A percentile compares a stretch with the other conserved stretches of the same genome.
phyloP scores from a whole-genome alignment of 306 rosid genomes.

The Cicer pinnatifidum region DNA sequence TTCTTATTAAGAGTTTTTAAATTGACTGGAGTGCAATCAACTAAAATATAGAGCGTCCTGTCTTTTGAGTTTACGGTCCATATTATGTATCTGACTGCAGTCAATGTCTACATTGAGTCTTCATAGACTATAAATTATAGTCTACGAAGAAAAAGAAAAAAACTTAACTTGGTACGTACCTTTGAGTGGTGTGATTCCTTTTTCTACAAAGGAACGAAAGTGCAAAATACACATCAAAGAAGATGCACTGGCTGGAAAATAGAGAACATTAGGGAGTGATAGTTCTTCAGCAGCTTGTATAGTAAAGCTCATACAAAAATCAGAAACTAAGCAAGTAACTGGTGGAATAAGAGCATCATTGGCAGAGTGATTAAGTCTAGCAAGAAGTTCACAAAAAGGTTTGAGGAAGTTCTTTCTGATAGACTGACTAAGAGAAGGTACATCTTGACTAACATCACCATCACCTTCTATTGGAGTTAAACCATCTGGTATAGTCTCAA shows the following conservation, averaged over 20 bases:
- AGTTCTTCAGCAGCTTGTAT: conserved; percentile 41
- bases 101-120: too few relatives aligned
- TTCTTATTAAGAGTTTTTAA: too few relatives aligned
- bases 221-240: background rate
- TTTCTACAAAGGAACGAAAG: background rate
- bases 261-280: conserved; percentile 20
- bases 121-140: too few relatives aligned
- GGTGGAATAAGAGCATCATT: conserved; percentile 7
- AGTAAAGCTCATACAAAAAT: background rate
- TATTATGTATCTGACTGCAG: too few relatives aligned
- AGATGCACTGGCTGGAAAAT: conserved; percentile 4
- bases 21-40: too few relatives aligned
- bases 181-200: conserved; percentile 40
- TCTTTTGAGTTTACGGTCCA: too few relatives aligned
- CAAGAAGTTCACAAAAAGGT: conserved; percentile 21
- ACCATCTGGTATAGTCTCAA: conserved; percentile 36
- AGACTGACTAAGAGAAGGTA: conserved; percentile 22
- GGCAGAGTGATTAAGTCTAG: conserved; percentile 26
- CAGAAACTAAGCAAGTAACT: conserved; percentile 33
- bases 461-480: background rate
- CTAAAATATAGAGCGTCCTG: too few relatives aligned
- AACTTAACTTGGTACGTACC: conserved; percentile 8
- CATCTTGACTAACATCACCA: conserved; percentile 29
- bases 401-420: background rate
- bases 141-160: background rate